Evolutionary conservation across 2,329 filamentous ascomycete genomes (phyloP).

Genomic region (Colletotrichum theobromicola): DNA sequence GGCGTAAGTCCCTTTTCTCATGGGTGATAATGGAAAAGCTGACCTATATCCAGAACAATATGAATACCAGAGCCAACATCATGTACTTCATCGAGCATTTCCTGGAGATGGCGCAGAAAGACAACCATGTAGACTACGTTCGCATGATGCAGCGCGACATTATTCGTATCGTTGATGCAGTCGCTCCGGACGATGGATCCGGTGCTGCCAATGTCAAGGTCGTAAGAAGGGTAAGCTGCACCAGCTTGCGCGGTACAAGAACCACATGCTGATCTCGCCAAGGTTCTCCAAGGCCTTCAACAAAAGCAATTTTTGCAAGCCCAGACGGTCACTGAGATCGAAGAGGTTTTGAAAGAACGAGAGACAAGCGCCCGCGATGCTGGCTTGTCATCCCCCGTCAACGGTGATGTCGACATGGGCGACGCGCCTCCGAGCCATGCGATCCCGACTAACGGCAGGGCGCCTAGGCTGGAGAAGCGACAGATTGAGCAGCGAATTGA

Average conservation of each 20-base stretch:
- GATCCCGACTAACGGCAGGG: constrained; percentile 39
- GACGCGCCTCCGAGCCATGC: constrained; percentile 47
- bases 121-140: constrained; percentile 80
- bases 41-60: constrained; percentile 69
- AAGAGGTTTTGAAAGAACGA: constrained; percentile 81
- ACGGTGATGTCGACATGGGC: constrained; percentile 43
- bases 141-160: constrained; percentile 97
- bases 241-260: neutral
- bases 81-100: constrained; percentile 99
- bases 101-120: constrained; percentile 81
- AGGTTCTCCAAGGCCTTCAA: constrained; percentile 74
- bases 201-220: constrained; percentile 95
- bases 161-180: constrained; percentile 86
- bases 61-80: constrained; percentile 98
- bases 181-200: constrained; percentile 84
- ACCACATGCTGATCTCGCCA: constrained; percentile 1
- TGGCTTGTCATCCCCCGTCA: constrained; percentile 54
- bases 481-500: constrained; percentile 97
- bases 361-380: constrained; percentile 68
- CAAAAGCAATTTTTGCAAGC: constrained; percentile 74
- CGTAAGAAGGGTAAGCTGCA: constrained; percentile 71
- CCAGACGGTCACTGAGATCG: constrained; percentile 79
- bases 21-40: neutral
- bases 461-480: constrained; percentile 71
- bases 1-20: constrained; percentile 56